Base-by-base conservation (phyloP, 805 yeast species). In the Ogataea thermomethanolica region DNA sequence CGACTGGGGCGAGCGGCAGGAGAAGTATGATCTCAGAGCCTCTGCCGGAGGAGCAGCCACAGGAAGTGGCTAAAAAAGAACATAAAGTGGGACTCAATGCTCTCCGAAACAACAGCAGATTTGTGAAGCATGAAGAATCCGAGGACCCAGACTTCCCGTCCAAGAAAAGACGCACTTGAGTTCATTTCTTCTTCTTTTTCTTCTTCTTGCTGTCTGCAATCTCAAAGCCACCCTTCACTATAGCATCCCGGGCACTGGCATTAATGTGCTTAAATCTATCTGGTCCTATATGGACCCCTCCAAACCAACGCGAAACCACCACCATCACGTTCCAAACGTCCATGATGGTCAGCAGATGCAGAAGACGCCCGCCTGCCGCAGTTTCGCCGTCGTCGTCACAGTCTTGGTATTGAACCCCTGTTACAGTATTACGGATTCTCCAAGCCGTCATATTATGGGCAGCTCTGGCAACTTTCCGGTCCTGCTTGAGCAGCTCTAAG, bases 301-400 rank as follows among this genome's bases (percentile, higher is more conserved):
- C 96, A 59, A 76, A 93, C 96, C 97, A 91, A 45, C 99, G 66
- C 25, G 84, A 78, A 2, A 91, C 95, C 8, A 82, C 87, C 3
- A 90, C 96, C 48, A 89, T 74, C 4, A 85, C 86, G 57, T 90
- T 81, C 84, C 86, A 78, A 2, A 76, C 84, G 52, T 87, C 88
- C 85, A 83, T 83, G 20, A 63, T 53, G 26, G 85, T 77, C 49
- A 90, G 63, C 34, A 90, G 62, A 65, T 88, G 96, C 36, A 89
- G 62, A 71, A 90, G 66, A 43, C 96, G 67, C 5, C 90, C 79
- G 8, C 99, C 99, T 1, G 98, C 96, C 1, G 98, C 98, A 0
- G 95, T 74, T 57, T 93, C 99, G 3, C 99, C 99, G 57, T 91
- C 99, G 59, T 93, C 98, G 56, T 93, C 97, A 52, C 86, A 89